These are phyloP conservation scores for Blastocystis sp. DNA, from an alignment of 352 stramenopile genomes.

Conservation along the genomic window DNA sequence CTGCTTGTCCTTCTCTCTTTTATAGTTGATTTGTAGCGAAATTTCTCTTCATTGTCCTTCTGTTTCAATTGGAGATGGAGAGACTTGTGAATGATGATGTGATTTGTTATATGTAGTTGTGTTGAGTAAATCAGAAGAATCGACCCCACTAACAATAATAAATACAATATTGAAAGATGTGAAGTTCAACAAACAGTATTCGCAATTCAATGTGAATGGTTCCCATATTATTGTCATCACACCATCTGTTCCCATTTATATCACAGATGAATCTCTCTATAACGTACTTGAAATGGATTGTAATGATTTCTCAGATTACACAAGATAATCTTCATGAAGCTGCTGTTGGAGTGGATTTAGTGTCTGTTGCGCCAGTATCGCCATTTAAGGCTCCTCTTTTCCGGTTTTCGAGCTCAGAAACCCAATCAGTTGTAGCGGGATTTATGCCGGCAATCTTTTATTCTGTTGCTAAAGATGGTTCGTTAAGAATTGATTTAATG, in stretches of 20 bases:
- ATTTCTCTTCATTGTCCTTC: background rate
- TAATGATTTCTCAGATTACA: background rate
- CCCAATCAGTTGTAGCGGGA: background rate
- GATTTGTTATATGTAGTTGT: slow-evolving; percentile 10
- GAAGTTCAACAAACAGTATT: slow-evolving; percentile 24
- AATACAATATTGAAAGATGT: slow-evolving; percentile 47
- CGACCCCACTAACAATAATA: background rate
- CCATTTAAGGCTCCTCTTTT: slow-evolving; percentile 51
- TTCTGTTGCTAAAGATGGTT: slow-evolving; percentile 14
- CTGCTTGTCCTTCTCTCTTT: background rate
- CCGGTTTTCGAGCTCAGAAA: background rate
- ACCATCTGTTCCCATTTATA: slow-evolving; percentile 18
- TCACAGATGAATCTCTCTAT: background rate
- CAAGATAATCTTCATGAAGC: slow-evolving; percentile 52
- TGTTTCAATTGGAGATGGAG: background rate
- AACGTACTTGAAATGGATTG: background rate
- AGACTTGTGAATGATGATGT: too few relatives aligned
- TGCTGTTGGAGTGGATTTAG: slow-evolving; percentile 46
- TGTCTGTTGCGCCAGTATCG: slow-evolving; percentile 39
- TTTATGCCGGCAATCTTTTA: slow-evolving; percentile 64
- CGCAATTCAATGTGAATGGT: slow-evolving; percentile 24
- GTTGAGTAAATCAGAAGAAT: background rate
- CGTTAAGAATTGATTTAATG: background rate
- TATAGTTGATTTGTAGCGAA: background rate
- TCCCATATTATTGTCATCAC: slow-evolving; percentile 60